phyloP scores from a whole-genome alignment of 2,329 filamentous ascomycete genomes.

The Colletotrichum incanum region DNA sequence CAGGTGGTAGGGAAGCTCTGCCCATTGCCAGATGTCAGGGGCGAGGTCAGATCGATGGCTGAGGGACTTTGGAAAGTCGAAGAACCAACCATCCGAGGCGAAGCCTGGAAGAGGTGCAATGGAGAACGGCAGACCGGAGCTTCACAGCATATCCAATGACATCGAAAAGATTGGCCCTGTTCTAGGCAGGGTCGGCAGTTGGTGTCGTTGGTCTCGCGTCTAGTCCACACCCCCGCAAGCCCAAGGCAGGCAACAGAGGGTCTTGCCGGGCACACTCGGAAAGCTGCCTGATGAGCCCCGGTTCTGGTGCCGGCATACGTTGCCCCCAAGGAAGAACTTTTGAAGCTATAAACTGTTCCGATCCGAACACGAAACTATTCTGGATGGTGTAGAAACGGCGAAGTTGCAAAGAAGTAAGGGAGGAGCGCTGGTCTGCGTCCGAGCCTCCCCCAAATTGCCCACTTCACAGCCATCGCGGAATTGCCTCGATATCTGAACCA shows the following conservation, averaged over 20 bases:
- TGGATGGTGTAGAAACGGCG: not conserved
- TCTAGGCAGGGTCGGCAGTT: constrained; percentile 28
- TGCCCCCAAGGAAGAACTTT: constrained; percentile 34
- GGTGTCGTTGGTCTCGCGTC: constrained; percentile 28
- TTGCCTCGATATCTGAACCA: constrained; percentile 21
- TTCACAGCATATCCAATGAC: constrained; percentile 16
- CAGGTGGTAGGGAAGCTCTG: constrained; percentile 2
- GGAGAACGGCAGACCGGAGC: not conserved
- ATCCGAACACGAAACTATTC: constrained; percentile 10
- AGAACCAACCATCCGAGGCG: constrained; percentile 21
- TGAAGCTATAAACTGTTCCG: constrained; percentile 23
- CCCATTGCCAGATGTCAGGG: constrained; percentile 4
- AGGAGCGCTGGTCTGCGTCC: not conserved
- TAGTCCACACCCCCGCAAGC: constrained; percentile 26
- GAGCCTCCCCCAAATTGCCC: not conserved
- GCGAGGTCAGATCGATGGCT: constrained; percentile 13
- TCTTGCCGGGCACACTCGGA: constrained; percentile 15
- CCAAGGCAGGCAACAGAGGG: constrained; percentile 31
- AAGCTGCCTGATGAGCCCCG: constrained; percentile 34
- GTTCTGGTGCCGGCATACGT: constrained; percentile 4
- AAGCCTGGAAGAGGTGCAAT: constrained; percentile 8
- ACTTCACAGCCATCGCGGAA: constrained; percentile 3
- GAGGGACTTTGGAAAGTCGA: constrained; percentile 37
- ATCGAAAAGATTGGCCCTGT: constrained; percentile 14
- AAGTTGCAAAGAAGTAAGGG: constrained; percentile 5